Evolutionary conservation across 2,329 filamentous ascomycete genomes (phyloP).

Genomic region (Pezicula rhizophila): DNA sequence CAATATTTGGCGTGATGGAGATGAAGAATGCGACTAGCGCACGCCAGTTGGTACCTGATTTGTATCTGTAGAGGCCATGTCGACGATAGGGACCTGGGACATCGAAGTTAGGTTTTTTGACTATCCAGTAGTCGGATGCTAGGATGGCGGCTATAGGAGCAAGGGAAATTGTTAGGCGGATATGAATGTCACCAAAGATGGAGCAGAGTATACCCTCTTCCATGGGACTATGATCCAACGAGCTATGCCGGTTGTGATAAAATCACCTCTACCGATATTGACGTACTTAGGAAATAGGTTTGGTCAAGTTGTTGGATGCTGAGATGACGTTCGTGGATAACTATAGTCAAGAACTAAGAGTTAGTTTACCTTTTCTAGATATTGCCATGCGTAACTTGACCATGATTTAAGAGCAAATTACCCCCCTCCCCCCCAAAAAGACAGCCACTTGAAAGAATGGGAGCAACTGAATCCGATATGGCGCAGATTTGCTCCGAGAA

Average conservation of each 20-base stretch:
- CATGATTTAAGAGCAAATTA: too few relatives aligned
- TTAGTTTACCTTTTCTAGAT: too few relatives aligned
- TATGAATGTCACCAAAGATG: conserved; percentile 19
- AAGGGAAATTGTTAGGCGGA: conserved; percentile 25
- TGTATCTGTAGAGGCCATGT: conserved; percentile 9
- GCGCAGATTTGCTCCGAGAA: too few relatives aligned
- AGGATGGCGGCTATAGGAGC: conserved; percentile 21
- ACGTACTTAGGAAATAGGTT: conserved; percentile 44
- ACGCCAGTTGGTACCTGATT: conserved; percentile 8
- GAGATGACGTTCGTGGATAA: conserved; percentile 40
- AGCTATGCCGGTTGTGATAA: conserved; percentile 34
- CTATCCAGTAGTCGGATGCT: conserved; percentile 8
- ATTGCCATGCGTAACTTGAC: too few relatives aligned
- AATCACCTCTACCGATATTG: conserved; percentile 47
- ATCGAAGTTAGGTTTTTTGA: conserved; percentile 2
- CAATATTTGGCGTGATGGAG: conserved; percentile 5
- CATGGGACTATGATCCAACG: conserved; percentile 35
- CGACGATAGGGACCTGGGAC: conserved; percentile 7
- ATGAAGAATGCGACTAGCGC: conserved; percentile 8
- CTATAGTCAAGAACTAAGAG: too few relatives aligned
- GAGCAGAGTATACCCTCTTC: conserved; percentile 31
- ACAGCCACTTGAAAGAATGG: too few relatives aligned
- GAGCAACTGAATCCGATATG: too few relatives aligned
- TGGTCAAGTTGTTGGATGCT: conserved; percentile 48
- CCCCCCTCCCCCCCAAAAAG: too few relatives aligned